Base-by-base conservation (phyloP, 2,329 filamentous ascomycete species). In the Decorospora gaudefroyi region DNA sequence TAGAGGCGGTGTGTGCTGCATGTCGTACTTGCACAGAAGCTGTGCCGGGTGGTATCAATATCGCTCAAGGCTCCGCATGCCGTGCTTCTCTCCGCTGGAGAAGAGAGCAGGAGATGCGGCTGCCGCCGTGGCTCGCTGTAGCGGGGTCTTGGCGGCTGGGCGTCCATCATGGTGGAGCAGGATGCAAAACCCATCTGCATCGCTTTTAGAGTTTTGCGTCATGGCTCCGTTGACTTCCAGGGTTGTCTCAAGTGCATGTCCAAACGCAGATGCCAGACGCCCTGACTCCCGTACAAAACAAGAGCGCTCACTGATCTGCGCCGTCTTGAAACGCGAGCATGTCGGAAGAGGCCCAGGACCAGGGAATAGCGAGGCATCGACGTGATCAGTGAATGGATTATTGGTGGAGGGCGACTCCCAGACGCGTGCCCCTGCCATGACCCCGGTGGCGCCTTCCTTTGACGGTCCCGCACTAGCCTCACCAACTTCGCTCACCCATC, bases 11-110 rank as follows among this genome's bases (percentile, higher is more conserved):
- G 62, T 59, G 59, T 46, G 49, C 36, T 57, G 52, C 49, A 51
- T 45, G 55, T 50, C 38, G 43, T 41, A 34, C 61, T 64, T 53
- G 31, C 54, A 62, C 61, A 49, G 48, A 59, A 51, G 64, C 49
- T 43, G 63, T 65, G 56, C 52, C 42, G 25, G 41, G 62, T 61
- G 54, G 51, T 53, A 60, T 63, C 62, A 66, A 67, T 62, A 62
- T 51, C 51, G 46, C 49, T 51, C 39, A 19, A n/a, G n/a, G n/a
- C n/a, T n/a, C 33, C 25, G 27, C 46, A 60, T 59, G 59, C 47
- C 49, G 57, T 58, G 53, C 55, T n/a, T 42, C 32, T 42, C 35
- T 18, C 30, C 23, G 31, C n/a, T 35, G 30, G 19, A 28, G 32
- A 33, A 21, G 10, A 27, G 44, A 57, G 37, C 48, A 49, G 33